These are phyloP conservation scores for Septoria petroselini DNA, from an alignment of 2,329 filamentous ascomycete species.

Conservation along the genomic window DNA sequence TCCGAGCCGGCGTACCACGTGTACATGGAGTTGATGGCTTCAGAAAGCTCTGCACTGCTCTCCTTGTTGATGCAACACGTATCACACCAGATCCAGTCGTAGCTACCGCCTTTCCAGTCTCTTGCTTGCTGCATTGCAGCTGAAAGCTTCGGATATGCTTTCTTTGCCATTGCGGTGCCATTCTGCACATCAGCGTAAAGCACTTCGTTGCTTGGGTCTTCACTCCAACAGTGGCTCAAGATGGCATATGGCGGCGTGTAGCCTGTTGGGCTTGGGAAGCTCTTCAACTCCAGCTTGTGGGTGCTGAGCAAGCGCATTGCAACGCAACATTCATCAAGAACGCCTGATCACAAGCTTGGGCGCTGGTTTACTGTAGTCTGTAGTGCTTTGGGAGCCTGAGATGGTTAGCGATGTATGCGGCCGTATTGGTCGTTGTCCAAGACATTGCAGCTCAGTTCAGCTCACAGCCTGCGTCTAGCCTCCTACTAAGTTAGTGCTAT, in stretches of 20 bases:
- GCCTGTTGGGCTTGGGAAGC: conserved; percentile 10
- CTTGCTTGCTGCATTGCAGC: conserved; percentile 3
- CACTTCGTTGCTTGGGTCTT: conserved; percentile 17
- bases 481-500: too few species aligned
- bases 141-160: conserved; percentile 15
- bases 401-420: too few species aligned
- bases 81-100: conserved; percentile 25
- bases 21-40: conserved; percentile 30
- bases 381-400: too few species aligned
- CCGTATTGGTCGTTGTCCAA: too few species aligned
- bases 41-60: conserved; percentile 22
- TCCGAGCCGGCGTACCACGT: conserved; percentile 22
- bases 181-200: conserved; percentile 18
- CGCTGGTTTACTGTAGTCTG: too few species aligned
- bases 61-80: conserved; percentile 29
- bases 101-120: neutral
- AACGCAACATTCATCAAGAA: neutral
- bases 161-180: conserved; percentile 8
- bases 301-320: conserved; percentile 13
- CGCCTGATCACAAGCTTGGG: too few species aligned
- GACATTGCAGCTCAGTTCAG: too few species aligned
- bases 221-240: conserved; percentile 22
- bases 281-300: conserved; percentile 1
- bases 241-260: conserved; percentile 20
- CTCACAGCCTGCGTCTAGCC: too few species aligned